Evolutionary conservation across 176 grass and related monocot genomes (phyloP).

Genomic region (Zea luxurians): DNA sequence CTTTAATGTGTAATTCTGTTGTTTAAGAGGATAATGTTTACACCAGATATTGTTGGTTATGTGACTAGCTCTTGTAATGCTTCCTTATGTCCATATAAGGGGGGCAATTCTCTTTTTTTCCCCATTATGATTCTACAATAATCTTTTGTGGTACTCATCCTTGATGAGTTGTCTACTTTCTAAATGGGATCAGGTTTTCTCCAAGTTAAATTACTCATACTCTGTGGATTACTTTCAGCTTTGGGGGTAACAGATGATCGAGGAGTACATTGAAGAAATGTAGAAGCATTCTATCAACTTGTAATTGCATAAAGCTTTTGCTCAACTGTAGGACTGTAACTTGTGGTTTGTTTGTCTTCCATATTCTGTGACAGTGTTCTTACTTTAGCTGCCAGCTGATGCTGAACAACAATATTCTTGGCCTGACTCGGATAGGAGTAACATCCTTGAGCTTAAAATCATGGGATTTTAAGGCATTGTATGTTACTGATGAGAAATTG

Average conservation of each 20-base stretch:
- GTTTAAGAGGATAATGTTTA: neutral
- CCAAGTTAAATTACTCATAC: neutral
- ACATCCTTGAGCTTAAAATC: neutral
- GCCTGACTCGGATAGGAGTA: neutral
- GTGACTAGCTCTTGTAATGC: neutral
- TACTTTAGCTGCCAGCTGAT: neutral
- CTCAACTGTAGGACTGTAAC: constrained; percentile 3
- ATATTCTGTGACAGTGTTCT: neutral
- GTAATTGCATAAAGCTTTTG: constrained; percentile 1
- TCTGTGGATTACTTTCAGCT: constrained; percentile 34
- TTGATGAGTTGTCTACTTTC: constrained; percentile 13
- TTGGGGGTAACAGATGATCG: neutral
- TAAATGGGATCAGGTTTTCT: neutral
- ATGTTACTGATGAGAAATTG: neutral
- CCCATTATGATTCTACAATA: neutral
- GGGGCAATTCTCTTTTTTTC: neutral
- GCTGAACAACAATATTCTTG: neutral
- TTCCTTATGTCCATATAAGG: neutral
- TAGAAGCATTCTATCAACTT: neutral
- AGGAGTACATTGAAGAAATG: neutral
- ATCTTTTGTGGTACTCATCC: neutral
- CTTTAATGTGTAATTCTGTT: neutral
- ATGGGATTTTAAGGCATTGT: neutral
- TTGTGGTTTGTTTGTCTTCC: constrained; percentile 5
- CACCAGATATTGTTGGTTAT: neutral